Percentiles rank a stretch among this genome's conserved stretches.
These are phyloP conservation scores for Heliamphora pulchella DNA, from an alignment of 179 eudicot genomes.

Conservation along the genomic window DNA sequence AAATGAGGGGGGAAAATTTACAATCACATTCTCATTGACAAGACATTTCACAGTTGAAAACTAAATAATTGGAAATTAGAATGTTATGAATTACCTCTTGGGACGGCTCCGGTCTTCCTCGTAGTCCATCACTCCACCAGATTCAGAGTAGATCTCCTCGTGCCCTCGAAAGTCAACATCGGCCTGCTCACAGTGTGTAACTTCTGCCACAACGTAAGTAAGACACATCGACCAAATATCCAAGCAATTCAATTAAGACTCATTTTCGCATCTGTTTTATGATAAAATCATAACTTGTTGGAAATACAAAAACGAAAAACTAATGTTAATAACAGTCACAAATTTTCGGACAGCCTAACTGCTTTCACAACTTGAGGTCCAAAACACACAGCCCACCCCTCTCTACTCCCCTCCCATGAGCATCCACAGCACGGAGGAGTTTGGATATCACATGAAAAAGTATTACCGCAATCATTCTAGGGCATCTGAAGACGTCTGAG, in stretches of 20 bases:
- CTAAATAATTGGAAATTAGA: neutral
- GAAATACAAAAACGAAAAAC: too few species aligned
- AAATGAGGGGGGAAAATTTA: too few species aligned
- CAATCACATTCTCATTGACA: too few species aligned
- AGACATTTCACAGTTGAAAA: too few species aligned
- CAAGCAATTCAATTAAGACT: slow-evolving; percentile 27
- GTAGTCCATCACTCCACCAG: slow-evolving; percentile 91
- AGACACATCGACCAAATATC: slow-evolving; percentile 82
- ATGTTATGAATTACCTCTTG: slow-evolving; percentile 56
- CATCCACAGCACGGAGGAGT: too few species aligned
- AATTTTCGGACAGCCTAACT: too few species aligned
- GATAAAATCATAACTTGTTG: neutral
- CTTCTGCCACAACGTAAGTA: slow-evolving; percentile 99
- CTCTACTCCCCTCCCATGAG: too few species aligned
- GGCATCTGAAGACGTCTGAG: neutral
- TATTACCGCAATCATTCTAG: neutral
- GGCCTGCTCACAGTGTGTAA: slow-evolving; percentile 87
- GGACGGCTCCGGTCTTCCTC: slow-evolving; percentile 85
- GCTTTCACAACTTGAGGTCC: too few species aligned
- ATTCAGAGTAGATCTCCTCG: slow-evolving; percentile 77
- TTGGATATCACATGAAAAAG: too few species aligned
- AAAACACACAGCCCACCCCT: too few species aligned
- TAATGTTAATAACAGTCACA: too few species aligned
- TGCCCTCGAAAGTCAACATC: slow-evolving; percentile 83
- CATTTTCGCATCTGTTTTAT: neutral